A percentile compares a stretch with the other conserved stretches of the same genome.
These are phyloP conservation scores for Stagonosporopsis rhizophila DNA, from an alignment of 2,329 filamentous ascomycete species.

Conservation along the genomic window DNA sequence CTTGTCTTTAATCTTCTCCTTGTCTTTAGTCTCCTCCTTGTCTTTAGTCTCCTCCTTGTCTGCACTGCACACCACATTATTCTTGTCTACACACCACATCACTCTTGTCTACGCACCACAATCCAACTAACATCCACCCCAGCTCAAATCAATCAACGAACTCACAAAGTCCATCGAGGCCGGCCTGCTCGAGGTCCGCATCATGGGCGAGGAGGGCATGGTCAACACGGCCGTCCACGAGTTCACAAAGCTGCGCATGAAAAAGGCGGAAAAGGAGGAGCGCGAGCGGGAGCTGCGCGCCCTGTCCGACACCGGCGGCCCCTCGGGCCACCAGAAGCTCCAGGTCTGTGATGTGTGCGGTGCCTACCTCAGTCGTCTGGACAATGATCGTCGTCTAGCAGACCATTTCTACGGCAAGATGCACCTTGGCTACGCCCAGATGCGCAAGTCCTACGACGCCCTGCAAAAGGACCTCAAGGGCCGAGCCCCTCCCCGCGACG, in stretches of 20 bases:
- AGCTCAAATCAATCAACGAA: conserved; percentile 85
- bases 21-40: too few species aligned
- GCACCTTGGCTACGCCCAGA: conserved; percentile 97
- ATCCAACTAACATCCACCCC: conserved; percentile 4
- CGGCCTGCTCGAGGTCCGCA: conserved; percentile 83
- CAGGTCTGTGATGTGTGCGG: conserved; percentile 99
- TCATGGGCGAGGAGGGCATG: conserved; percentile 80
- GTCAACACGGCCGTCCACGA: conserved; percentile 86
- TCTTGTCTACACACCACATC: too few species aligned
- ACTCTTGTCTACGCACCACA: too few species aligned
- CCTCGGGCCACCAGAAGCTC: conserved; percentile 94
- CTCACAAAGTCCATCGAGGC: conserved; percentile 78
- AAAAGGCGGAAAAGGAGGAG: conserved; percentile 81
- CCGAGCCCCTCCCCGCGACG: conserved; percentile 64
- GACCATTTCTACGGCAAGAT: conserved; percentile 99
- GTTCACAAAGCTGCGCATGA: conserved; percentile 82
- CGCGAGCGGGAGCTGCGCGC: conserved; percentile 88
- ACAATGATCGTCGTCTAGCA: conserved; percentile 91
- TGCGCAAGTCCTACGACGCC: conserved; percentile 91
- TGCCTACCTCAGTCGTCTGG: conserved; percentile 87
- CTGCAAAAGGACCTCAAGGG: conserved; percentile 87
- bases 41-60: too few species aligned
- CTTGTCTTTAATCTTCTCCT: too few species aligned
- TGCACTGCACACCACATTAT: too few species aligned
- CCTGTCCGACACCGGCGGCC: conserved; percentile 88